Evolutionary conservation across 768 basidiomycete species (phyloP), one percentile per base, ranked within the genome.

Genomic region (Serendipita vermifera): DNA sequence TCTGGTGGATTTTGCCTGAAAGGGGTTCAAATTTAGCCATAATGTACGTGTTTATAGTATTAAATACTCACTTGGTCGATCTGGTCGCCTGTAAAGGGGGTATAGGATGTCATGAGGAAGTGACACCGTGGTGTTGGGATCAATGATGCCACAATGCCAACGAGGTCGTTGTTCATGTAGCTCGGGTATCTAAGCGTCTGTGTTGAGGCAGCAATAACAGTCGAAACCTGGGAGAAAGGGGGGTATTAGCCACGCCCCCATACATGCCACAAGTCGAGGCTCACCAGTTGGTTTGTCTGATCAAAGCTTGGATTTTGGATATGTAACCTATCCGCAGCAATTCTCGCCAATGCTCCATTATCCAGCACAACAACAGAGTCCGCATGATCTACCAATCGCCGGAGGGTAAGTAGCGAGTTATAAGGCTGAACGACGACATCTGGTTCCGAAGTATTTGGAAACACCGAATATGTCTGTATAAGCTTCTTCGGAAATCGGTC

Each of bases 391-490:
- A 90, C 87, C 33, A 99, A 74, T 9, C 96, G 80, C 67, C 96
- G 96, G 54, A 97, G 77, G 2, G 96, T 90, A 15, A 98, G 75
- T 51, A 99, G 69, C 1, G 90, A 90, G 68, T 99, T 99, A 71
- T 99, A 99, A 3, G 96, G 96, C 65, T 98, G 96, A 4, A 99
- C 96, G 54, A 99, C 93, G 57, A 99, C 93, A 62, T 98, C 96
- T 33, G 87, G 83, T 62, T 94, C 92, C 61, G 87, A 81, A 9
- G 85, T 81, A 62, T 94, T 91, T 2, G 96, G 96, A 62, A 99
- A 99, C 56, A 99, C 94, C 39, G 93, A 97, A 69, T 99, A 98
- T 3, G 96, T 99, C 66, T 99, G 96, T 40, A 98, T 93, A 57
- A 98, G 79, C 69, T 99, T 99, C 74, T 99, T 99, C 0, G 96